A percentile compares a stretch with the other conserved stretches of the same genome.
Conservation (phyloP, 148 eudicot species). For the Diospyros kaki region DNA sequence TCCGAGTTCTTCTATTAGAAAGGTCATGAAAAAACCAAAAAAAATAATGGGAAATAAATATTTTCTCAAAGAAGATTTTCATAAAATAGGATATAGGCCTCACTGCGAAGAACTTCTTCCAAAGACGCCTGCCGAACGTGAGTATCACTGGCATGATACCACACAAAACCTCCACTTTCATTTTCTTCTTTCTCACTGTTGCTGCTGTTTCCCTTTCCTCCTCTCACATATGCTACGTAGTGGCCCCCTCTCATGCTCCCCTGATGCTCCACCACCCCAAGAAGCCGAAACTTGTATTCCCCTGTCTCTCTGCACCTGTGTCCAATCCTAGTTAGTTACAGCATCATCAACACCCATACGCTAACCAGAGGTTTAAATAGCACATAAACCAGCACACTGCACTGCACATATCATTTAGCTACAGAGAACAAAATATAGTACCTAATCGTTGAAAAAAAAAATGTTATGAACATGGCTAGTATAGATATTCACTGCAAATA, state of each 20-base stretch:
- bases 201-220: conserved; percentile 20
- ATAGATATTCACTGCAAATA: too few relatives aligned
- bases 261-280: conserved; percentile 82
- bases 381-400: too few relatives aligned
- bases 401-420: too few relatives aligned
- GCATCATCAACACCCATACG: too few relatives aligned
- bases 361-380: too few relatives aligned
- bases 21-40: background rate
- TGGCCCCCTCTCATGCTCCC: conserved; percentile 90
- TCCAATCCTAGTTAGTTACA: background rate
- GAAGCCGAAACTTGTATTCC: conserved; percentile 44
- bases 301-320: conserved; percentile 49
- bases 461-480: too few relatives aligned
- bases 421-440: too few relatives aligned
- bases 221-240: conserved; percentile 80
- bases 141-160: conserved; percentile 84
- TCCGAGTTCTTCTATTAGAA: background rate
- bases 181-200: conserved; percentile 24
- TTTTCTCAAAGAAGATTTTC: conserved; percentile 36
- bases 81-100: conserved; percentile 86
- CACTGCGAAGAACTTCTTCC: conserved; percentile 67
- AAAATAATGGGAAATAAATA: conserved; percentile 3
- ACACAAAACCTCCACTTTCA: conserved; percentile 33
- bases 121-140: conserved; percentile 55
- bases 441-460: too few relatives aligned